Evolutionary conservation across 2,329 filamentous ascomycete genomes (phyloP), one percentile per base, ranked within the genome.

Genomic region (Neonectria sp.): DNA sequence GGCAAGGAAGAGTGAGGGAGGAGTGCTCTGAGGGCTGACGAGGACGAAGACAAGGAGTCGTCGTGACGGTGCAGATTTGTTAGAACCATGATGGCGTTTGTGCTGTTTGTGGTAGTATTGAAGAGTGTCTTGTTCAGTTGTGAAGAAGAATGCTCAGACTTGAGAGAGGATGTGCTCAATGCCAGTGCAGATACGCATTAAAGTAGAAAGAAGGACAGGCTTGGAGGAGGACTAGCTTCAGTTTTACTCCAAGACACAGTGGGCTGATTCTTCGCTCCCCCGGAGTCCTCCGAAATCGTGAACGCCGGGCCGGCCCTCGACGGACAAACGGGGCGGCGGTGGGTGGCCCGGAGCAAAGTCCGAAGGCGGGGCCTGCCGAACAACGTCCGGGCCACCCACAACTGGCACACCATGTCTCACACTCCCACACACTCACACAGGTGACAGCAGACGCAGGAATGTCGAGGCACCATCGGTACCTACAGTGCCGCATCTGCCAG

Each of bases 301-400:
- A 62, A 48, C 29, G 21, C 59, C 63, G 63, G 63, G 52, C 63
- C 63, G 63, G 59, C 46, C 46, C 37, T 61, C 29, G 25, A 48
- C 51, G 49, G 49, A 59, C 35, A 31, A 45, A 57, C 55, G 58
- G 46, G 27, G 43, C 52, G 52, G 46, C 29, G 58, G 51, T 40
- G 35, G 55, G 52, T 37, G 58, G 59, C 27, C 40, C 57, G 58
- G 63, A 57, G 57, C 17, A 58, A 25, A 48, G 53, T 27, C 43
- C 17, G 13, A 57, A 24, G 35, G 52, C 37, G 63, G 63, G 58
- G 45, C 45, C 21, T 25, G 58, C 53, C 52, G 63, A 35, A 40
- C 55, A 59, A 49, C 46, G 35, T 61, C 63, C 63, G 46, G 52
- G 37, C 35, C 48, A 55, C 33, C 59, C 48, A 58, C 57, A 21